These are phyloP conservation scores for Corymbia maculata DNA, from an alignment of 345 rosid species.

Conservation along the genomic window DNA sequence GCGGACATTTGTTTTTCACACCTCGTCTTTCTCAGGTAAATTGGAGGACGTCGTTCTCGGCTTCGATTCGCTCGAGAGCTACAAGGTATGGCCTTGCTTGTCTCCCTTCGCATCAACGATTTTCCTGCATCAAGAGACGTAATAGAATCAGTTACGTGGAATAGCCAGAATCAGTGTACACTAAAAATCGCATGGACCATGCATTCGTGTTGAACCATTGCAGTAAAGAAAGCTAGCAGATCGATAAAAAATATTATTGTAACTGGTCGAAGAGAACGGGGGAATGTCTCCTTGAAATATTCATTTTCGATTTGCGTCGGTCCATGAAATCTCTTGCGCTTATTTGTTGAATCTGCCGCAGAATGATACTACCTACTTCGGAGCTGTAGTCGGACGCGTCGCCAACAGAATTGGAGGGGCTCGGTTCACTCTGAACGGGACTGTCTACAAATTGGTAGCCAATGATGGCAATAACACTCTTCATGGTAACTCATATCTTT, in stretches of 20 bases:
- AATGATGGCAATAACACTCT: constrained; percentile 75
- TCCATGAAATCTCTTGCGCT: not conserved
- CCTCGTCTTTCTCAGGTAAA: constrained; percentile 21
- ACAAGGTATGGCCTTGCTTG: constrained; percentile 24
- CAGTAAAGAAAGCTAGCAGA: not conserved
- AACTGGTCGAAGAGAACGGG: not conserved
- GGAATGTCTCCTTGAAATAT: not conserved
- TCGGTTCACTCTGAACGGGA: constrained; percentile 51
- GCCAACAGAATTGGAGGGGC: constrained; percentile 77
- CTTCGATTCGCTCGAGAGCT: constrained; percentile 20
- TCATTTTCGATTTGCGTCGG: not conserved
- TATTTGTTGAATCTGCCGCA: constrained; percentile 1
- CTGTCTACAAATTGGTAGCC: constrained; percentile 28
- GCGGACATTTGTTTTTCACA: not conserved
- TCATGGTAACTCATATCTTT: constrained; percentile 36
- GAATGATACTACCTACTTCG: constrained; percentile 71
- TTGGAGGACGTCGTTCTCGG: constrained; percentile 49
- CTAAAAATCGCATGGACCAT: not conserved
- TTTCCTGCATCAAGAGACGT: not conserved
- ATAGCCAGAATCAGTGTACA: not conserved
- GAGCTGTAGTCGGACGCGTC: constrained; percentile 77
- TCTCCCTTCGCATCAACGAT: not conserved
- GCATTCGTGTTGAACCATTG: not conserved
- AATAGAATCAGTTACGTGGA: not conserved
- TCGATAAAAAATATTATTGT: not conserved